Evolutionary conservation across 2,329 filamentous ascomycete species (phyloP), one percentile per base, ranked within the genome.

Genomic region (Curvularia lunata): DNA sequence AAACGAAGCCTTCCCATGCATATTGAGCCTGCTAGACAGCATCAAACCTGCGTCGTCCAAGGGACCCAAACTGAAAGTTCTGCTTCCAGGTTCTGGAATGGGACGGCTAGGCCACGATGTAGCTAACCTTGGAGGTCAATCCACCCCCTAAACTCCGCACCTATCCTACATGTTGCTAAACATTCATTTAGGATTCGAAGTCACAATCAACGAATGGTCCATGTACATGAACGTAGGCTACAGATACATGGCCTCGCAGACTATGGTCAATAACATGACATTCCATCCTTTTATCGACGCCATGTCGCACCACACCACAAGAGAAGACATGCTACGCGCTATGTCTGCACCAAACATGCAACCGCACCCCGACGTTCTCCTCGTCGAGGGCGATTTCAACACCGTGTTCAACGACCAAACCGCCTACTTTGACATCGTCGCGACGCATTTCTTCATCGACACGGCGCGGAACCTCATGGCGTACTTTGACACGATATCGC

Each of bases 381-480:
- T 85, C 0, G 75, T 84, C 0, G 85, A 87, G 63, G 85, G 84
- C 0, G 85, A 87, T 63, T 87, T 87, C 60, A 83, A 80, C 0
- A 80, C 79, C 4, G 70, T 73, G 1, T 76, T 80, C 0, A 45
- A 52, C 12, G 55, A 57, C n/a, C 54, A 64, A 40, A 23, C 53
- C 5, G 64, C 59, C 0, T 57, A 61, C 4, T 86, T 78, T 66
- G 84, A 86, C 52, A 75, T 80, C 0, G 70, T 87, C 0, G 69
- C 85, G 0, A 86, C 85, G 0, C 80, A 85, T 42, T 87, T 86
- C 72, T 86, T 87, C 71, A 86, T 87, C 61, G 85, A 87, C 64
- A 87, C 84, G 0, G 84, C 85, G 0, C 79, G 83, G 0, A 86
- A 86, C 52, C 68, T 86, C 1, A 77, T 85, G 67, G 73, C 66